Evolutionary conservation across 2,329 filamentous ascomycete genomes (phyloP).

Genomic region (Lasiodiplodia gonubiensis): DNA sequence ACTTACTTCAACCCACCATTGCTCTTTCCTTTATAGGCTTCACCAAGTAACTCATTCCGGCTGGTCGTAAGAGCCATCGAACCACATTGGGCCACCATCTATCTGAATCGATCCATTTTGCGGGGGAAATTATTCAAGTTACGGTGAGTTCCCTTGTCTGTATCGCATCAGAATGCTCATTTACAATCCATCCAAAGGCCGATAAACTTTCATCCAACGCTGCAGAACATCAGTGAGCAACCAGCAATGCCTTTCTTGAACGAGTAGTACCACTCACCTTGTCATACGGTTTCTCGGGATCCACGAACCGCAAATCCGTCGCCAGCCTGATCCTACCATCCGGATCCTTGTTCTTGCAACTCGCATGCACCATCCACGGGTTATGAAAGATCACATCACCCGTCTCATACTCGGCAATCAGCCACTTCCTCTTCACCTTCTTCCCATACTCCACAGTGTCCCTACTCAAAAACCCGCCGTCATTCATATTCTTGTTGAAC

Average conservation of each 20-base stretch:
- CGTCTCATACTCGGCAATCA: constrained; percentile 21
- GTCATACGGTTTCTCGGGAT: constrained; percentile 2
- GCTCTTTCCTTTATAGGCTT: too few relatives aligned
- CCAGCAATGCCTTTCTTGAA: not conserved
- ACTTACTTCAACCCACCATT: too few relatives aligned
- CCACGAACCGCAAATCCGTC: constrained; percentile 2
- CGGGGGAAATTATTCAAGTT: too few relatives aligned
- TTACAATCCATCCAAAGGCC: not conserved
- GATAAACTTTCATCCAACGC: constrained; percentile 1
- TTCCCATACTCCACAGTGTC: constrained; percentile 7
- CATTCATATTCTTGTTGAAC: constrained; percentile 30
- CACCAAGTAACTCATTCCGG: too few relatives aligned
- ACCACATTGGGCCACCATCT: too few relatives aligned
- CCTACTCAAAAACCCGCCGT: constrained; percentile 27
- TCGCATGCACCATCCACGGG: constrained; percentile 9
- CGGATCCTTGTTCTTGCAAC: constrained; percentile 26
- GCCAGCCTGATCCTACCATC: constrained; percentile 13
- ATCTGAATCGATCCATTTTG: too few relatives aligned
- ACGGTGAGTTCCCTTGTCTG: too few relatives aligned
- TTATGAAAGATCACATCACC: constrained; percentile 29
- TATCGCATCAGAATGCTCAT: not conserved
- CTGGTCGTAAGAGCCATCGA: too few relatives aligned
- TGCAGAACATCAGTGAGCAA: not conserved
- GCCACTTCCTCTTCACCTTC: not conserved
- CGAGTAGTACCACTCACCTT: not conserved